Evolutionary conservation across 78 protist species (phyloP).

Genomic region (Chrysochromulina tobinii): DNA sequence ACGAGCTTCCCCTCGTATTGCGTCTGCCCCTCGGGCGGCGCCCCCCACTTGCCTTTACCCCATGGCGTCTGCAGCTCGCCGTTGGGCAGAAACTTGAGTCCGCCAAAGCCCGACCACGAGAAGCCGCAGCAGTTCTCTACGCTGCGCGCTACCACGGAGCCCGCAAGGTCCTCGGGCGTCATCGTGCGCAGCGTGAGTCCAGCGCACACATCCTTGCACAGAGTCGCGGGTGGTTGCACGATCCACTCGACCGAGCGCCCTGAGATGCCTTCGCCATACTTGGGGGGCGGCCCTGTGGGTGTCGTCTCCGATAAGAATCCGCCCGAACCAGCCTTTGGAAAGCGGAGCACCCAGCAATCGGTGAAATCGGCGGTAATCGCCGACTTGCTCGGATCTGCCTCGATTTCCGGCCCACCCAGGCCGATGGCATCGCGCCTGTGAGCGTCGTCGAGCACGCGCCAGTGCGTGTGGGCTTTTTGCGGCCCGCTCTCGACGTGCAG

Average conservation of each 20-base stretch:
- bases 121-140: neutral
- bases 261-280: neutral
- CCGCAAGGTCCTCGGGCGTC: neutral
- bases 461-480: neutral
- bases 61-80: neutral
- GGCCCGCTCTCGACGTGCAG: neutral
- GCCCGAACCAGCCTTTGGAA: neutral
- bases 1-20: neutral
- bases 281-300: neutral
- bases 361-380: neutral
- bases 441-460: neutral
- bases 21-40: neutral
- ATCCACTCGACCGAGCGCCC: neutral
- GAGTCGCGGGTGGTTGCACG: neutral
- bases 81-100: neutral
- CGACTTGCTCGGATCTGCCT: too few relatives aligned
- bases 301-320: neutral
- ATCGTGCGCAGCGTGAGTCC: neutral
- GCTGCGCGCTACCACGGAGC: neutral
- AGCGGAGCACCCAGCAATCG: neutral
- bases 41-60: neutral
- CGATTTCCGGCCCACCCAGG: too few relatives aligned
- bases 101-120: constrained; percentile 7
- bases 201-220: neutral
- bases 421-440: too few relatives aligned